These are phyloP conservation scores for Hemisphaericaspora xylanilytica DNA, from an alignment of 1,139 yeast genomes.

Conservation along the genomic window DNA sequence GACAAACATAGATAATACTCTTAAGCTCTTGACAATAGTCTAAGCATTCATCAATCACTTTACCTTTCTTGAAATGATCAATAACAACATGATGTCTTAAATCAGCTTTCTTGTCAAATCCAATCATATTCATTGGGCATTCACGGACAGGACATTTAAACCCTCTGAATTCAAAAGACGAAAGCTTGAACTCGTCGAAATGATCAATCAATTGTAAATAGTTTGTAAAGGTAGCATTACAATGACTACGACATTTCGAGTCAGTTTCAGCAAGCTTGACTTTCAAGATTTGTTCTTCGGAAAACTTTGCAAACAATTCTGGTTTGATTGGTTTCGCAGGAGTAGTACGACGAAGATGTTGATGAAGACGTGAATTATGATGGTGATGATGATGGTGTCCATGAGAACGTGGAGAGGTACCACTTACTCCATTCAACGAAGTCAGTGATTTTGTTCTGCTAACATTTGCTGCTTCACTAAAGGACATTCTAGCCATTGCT, in stretches of 20 bases:
- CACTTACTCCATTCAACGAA: conserved; percentile 1
- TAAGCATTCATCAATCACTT: conserved; percentile 17
- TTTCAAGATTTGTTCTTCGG: conserved; percentile 7
- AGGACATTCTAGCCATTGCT: conserved; percentile 2
- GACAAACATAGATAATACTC: conserved; percentile 18
- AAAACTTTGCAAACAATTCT: conserved; percentile 8
- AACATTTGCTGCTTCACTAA: not conserved
- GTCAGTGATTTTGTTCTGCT: conserved; percentile 1
- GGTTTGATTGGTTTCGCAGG: conserved; percentile 6
- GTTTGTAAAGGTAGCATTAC: conserved; percentile 10
- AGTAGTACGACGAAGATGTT: conserved; percentile 5
- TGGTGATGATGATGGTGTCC: conserved; percentile 1
- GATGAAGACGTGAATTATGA: conserved; percentile 3
- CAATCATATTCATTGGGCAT: conserved; percentile 64
- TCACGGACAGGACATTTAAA: conserved; percentile 46
- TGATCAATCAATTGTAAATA: conserved; percentile 14
- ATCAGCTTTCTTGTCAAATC: conserved; percentile 58
- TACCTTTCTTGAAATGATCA: conserved; percentile 41
- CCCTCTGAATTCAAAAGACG: conserved; percentile 10
- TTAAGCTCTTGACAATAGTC: conserved; percentile 14
- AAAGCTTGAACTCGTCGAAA: conserved; percentile 8
- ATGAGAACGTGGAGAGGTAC: conserved; percentile 4
- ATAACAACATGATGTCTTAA: conserved; percentile 59
- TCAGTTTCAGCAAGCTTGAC: conserved; percentile 14
- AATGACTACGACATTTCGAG: conserved; percentile 12